phyloP scores from a whole-genome alignment of 2,329 filamentous ascomycete species.

The Paraconiothyrium brasiliense region DNA sequence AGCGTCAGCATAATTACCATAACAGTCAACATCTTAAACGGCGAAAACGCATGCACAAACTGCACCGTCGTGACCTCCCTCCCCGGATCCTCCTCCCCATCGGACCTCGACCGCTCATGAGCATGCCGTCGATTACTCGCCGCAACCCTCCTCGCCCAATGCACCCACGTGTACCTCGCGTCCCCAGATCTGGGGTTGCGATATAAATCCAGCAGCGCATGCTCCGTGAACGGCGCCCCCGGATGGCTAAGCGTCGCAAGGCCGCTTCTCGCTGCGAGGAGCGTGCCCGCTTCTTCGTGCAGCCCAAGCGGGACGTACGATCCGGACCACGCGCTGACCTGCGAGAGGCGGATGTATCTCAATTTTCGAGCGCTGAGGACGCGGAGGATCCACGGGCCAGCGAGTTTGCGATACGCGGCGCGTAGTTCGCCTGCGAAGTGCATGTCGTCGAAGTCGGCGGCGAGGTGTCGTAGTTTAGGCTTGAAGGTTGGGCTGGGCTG shows the following conservation, averaged over 20 bases:
- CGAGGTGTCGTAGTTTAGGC: neutral
- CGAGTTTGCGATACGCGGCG: slow-evolving; percentile 27
- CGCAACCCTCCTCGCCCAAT: slow-evolving; percentile 52
- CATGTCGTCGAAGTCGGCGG: slow-evolving; percentile 40
- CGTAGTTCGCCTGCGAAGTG: slow-evolving; percentile 33
- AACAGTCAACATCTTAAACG: slow-evolving; percentile 25
- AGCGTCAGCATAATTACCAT: slow-evolving; percentile 27
- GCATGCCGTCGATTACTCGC: slow-evolving; percentile 21
- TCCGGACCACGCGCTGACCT: slow-evolving; percentile 32
- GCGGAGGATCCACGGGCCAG: slow-evolving; percentile 33
- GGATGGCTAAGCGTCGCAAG: slow-evolving; percentile 16
- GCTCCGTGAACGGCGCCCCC: slow-evolving; percentile 48
- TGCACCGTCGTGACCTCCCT: slow-evolving; percentile 35
- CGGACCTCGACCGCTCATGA: neutral
- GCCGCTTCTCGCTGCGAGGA: slow-evolving; percentile 28
- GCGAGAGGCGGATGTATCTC: slow-evolving; percentile 29
- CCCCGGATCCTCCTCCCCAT: slow-evolving; percentile 4
- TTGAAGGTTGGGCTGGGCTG: slow-evolving; percentile 1
- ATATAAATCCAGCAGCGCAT: slow-evolving; percentile 50
- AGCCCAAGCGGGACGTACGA: neutral
- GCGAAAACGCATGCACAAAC: slow-evolving; percentile 34
- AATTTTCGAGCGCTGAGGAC: slow-evolving; percentile 34
- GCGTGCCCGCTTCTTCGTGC: slow-evolving; percentile 10
- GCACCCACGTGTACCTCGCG: slow-evolving; percentile 54
- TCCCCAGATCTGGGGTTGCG: slow-evolving; percentile 43